Percentiles rank a stretch among this genome's conserved stretches.
Evolutionary conservation across 1,139 yeast species (phyloP).

Genomic region (Suhomyces kunorum): DNA sequence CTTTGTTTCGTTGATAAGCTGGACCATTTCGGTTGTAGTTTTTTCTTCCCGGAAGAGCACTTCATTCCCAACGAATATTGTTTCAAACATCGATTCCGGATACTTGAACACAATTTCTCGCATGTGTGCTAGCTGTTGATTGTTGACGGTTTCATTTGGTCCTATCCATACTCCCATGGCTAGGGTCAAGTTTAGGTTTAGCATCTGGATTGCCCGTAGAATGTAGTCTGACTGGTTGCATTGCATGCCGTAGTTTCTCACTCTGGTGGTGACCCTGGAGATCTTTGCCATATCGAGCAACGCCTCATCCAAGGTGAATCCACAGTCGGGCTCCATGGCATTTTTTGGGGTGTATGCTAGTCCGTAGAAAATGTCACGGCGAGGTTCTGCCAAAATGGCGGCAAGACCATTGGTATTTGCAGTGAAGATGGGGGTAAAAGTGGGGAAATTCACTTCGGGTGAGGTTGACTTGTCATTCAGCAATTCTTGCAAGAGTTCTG

Average conservation of each 20-base stretch:
- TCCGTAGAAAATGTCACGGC: constrained; percentile 47
- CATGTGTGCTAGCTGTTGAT: constrained; percentile 46
- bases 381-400: background rate
- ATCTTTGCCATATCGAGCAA: constrained; percentile 55
- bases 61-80: constrained; percentile 63
- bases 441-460: no score
- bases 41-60: constrained; percentile 58
- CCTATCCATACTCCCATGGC: constrained; percentile 70
- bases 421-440: no score
- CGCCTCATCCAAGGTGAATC: constrained; percentile 48
- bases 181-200: constrained; percentile 56
- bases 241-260: constrained; percentile 64
- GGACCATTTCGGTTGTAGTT: constrained; percentile 36
- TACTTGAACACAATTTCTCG: constrained; percentile 42
- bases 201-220: constrained; percentile 52
- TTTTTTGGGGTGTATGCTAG: constrained; percentile 60
- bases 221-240: constrained; percentile 58
- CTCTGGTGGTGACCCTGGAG: constrained; percentile 57
- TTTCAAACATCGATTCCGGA: constrained; percentile 51
- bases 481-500: background rate
- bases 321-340: constrained; percentile 55
- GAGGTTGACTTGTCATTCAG: background rate
- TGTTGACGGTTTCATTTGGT: constrained; percentile 38
- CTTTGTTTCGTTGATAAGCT: constrained; percentile 47
- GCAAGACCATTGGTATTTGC: no score